Base-by-base conservation (phyloP, 345 rosid genomes). In the Psidium guajava region DNA sequence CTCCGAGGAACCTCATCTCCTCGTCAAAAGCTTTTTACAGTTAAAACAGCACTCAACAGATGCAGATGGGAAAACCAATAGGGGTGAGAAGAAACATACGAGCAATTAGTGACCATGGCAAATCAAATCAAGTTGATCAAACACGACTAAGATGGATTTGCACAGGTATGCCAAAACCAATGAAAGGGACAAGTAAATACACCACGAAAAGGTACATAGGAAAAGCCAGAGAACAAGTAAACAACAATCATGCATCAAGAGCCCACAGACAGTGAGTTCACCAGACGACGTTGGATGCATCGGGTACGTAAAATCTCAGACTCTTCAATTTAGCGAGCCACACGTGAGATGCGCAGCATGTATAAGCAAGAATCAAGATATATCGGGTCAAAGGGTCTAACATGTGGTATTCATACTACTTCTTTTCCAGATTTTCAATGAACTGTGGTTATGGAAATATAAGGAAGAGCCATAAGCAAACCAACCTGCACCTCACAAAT, bases 371-470 rank as follows among this genome's bases (percentile, higher is more conserved):
- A n/a, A 69, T 83, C 83, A 59, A 59, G 16, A 12, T 27, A 59
- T 54, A 92, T 92, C 93, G 88, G 93, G 94, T 59, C 20, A 4
- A 59, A 27, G 36, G 73, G 73, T 13, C 36, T 27, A 59, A 59
- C 40, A 1, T 6, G 73, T 15, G 13, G 77, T 24, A 36, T 69
- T 69, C 77, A 69, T 11, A 6, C 4, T n/a, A 11, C 56, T 5
- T 18, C 24, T 6, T 20, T 5, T 59, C 2, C 47, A 2, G 77
- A 36, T 36, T 69, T 69, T 8, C 36, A 47, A 9, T 36, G 80
- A 69, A 69, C 47, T 36, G 47, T 69, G 11, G 12, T 69, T 69
- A 32, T 47, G 47, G 24, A 69, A 69, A 36, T 69, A 36, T 69
- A 69, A 69, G 80, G 80, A 69, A 69, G 80, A 69, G 80, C 25